These are phyloP conservation scores for Solanum pinnatisectum DNA, from an alignment of 257 asterid genomes.

Conservation along the genomic window DNA sequence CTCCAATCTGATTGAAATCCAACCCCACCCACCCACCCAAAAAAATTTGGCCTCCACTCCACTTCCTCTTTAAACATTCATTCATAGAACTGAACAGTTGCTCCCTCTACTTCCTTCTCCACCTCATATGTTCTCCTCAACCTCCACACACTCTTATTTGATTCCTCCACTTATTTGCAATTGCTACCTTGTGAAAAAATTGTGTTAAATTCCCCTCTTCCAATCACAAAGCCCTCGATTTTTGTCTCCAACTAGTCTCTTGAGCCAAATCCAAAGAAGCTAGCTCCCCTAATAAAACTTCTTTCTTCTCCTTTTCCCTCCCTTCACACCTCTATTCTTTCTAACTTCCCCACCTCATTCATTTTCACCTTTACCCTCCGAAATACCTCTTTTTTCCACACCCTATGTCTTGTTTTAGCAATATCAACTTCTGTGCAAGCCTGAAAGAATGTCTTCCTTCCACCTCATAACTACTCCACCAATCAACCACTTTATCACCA, in stretches of 20 bases:
- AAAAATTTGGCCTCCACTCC: background rate
- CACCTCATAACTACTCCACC: background rate
- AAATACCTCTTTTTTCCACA: background rate
- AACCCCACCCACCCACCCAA: background rate
- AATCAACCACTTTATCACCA: background rate
- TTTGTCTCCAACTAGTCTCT: background rate
- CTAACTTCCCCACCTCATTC: background rate
- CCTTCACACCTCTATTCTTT: background rate
- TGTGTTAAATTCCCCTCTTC: background rate
- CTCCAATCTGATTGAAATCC: no score
- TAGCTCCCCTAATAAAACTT: background rate
- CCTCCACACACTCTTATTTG: background rate
- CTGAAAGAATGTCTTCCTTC: background rate
- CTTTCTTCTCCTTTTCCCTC: background rate
- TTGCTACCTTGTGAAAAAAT: background rate
- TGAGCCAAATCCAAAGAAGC: background rate
- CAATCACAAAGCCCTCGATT: background rate
- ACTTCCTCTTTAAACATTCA: background rate
- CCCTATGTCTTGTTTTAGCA: background rate
- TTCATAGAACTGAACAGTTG: background rate
- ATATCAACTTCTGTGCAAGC: background rate
- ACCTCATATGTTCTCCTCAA: background rate
- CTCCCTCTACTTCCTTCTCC: background rate
- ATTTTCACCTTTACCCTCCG: background rate
- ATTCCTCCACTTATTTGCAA: background rate